Conservation (phyloP, 179 eudicot genomes). For the Corrigiola litoralis region DNA sequence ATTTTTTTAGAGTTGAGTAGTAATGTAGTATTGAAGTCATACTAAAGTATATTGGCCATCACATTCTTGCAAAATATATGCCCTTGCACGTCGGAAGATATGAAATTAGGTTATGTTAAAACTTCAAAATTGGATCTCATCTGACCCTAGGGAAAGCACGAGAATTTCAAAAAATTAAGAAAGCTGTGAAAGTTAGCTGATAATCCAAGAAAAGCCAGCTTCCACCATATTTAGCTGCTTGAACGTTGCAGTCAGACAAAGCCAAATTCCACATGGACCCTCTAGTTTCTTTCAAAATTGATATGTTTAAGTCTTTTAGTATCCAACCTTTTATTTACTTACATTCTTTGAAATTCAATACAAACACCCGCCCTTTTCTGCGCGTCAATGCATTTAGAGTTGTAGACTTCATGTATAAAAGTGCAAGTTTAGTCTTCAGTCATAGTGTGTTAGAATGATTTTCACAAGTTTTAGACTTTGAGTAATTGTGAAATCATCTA, state of each 20-base stretch:
- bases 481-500: background rate
- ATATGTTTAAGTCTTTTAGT: background rate
- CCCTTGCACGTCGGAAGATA: background rate
- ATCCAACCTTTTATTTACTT: slow-evolving; percentile 2
- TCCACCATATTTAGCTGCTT: slow-evolving; percentile 1
- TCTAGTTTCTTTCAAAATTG: background rate
- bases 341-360: background rate
- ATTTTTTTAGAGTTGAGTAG: no score
- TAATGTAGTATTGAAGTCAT: no score
- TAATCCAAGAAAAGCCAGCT: background rate
- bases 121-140: slow-evolving; percentile 2
- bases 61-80: background rate
- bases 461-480: background rate
- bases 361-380: background rate
- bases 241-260: background rate
- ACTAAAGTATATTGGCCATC: background rate
- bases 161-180: background rate
- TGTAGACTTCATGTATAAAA: no score
- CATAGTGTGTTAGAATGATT: background rate
- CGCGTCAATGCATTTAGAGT: background rate
- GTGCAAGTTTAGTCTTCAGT: background rate
- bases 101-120: background rate
- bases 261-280: background rate
- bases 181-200: background rate
- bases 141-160: no score